A percentile compares a stretch with the other conserved stretches of the same genome.
phyloP scores from a whole-genome alignment of 441 rosid genomes.

The Erodium texanum region DNA sequence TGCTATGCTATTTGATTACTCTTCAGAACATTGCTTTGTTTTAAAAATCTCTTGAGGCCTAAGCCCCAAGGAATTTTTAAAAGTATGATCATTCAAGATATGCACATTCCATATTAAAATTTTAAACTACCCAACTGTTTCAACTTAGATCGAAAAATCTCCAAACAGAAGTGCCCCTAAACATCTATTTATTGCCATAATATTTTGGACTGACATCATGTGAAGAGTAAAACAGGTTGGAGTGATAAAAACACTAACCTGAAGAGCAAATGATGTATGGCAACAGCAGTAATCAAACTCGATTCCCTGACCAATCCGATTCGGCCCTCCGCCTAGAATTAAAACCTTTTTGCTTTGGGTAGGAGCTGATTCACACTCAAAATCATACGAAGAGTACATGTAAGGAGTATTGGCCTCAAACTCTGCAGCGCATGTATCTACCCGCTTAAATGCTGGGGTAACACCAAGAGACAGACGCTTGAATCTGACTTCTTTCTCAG shows the following conservation, averaged over 20 bases:
- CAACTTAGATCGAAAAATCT: neutral
- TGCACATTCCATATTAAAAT: neutral
- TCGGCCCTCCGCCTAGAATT: conserved; percentile 97
- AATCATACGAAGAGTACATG: conserved; percentile 95
- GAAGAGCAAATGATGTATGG: conserved; percentile 89
- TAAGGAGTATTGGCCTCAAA: conserved; percentile 94
- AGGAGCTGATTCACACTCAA: conserved; percentile 88
- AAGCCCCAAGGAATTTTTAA: too few relatives aligned
- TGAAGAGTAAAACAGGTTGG: neutral
- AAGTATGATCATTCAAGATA: neutral
- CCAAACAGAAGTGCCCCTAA: neutral
- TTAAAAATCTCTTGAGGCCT: too few relatives aligned
- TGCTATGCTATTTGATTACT: too few relatives aligned
- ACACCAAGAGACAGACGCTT: conserved; percentile 63
- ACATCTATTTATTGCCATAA: neutral
- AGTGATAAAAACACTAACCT: conserved; percentile 40
- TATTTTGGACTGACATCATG: neutral
- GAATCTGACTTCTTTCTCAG: conserved; percentile 70
- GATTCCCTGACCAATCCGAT: conserved; percentile 94
- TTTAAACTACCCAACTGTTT: neutral
- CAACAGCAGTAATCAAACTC: conserved; percentile 99
- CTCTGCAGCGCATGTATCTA: conserved; percentile 97
- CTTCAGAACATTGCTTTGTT: too few relatives aligned
- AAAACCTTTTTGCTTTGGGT: conserved; percentile 65
- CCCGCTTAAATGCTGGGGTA: conserved; percentile 77